These are phyloP conservation scores for Curvularia eragrostidis DNA, from an alignment of 2,329 filamentous ascomycete species.

Conservation along the genomic window DNA sequence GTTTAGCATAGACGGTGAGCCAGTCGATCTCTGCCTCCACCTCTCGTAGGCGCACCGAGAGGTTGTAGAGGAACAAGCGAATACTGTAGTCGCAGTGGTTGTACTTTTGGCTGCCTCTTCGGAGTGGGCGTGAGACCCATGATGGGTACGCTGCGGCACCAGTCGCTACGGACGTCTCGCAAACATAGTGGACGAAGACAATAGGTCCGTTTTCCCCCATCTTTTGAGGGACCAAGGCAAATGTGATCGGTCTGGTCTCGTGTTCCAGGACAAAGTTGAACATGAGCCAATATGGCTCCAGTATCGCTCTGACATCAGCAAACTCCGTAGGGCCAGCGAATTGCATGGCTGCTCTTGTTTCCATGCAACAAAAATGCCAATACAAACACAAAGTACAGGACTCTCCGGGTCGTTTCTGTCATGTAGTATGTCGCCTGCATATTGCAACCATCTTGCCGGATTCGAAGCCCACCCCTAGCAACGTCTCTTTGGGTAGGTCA, in stretches of 20 bases:
- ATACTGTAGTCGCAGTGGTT: slow-evolving; percentile 14
- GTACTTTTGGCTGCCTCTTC: not conserved
- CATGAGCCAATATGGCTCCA: slow-evolving; percentile 10
- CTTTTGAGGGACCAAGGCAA: not conserved
- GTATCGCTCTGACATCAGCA: not conserved
- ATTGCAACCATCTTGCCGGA: not conserved
- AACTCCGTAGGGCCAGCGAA: not conserved
- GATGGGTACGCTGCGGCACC: not conserved
- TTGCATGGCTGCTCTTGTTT: not conserved
- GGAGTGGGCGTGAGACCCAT: not conserved
- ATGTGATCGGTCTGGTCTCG: not conserved
- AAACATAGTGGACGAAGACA: not conserved
- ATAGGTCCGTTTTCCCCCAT: not conserved
- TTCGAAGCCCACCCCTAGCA: not conserved
- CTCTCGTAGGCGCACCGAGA: not conserved
- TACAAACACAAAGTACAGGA: not conserved
- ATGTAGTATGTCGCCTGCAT: too few relatives aligned
- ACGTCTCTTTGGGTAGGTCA: not conserved
- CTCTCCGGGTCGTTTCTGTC: too few relatives aligned
- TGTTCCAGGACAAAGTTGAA: slow-evolving; percentile 11
- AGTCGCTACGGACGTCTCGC: too few relatives aligned
- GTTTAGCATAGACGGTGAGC: not conserved
- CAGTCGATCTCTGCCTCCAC: slow-evolving; percentile 1
- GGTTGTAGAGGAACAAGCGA: not conserved
- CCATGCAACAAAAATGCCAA: not conserved